Evolutionary conservation across 2,329 filamentous ascomycete genomes (phyloP), one percentile per base, ranked within the genome.

Genomic region (Zasmidium cellare): DNA sequence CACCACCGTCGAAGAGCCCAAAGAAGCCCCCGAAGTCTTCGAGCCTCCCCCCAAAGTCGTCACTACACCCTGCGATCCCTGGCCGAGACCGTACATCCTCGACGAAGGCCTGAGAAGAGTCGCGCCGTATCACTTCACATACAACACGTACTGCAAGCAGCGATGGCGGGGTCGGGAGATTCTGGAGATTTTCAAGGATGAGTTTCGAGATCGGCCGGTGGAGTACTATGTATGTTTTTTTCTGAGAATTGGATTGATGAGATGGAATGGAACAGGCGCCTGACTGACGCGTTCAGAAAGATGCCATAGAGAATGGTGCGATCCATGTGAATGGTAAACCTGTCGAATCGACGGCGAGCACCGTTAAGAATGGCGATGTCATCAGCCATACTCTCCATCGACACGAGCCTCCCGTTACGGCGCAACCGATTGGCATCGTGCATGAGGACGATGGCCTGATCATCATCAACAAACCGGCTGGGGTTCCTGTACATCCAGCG

Each of bases 401-500:
- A 14, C 94, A 99, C 73, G 94, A 99, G 75, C 94, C 94, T 1
- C 94, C 94, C 0, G 91, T 97, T 28, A 92, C 91, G 1, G 87
- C 86, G 16, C 84, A 90, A 45, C 85, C 90, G 0, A 88, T 99
- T 51, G 85, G 84, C 16, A 83, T 97, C 47, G 86, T 99, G 41
- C 89, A 96, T 75, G 94, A 99, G 75, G 91, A 96, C 67, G 85
- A 96, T 47, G 89, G 92, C 65, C 88, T 99, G 80, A 89, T 99
- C 58, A 92, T 97, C 61, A 96, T 99, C 73, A 92, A 97, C 78
- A 99, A 99, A 75, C 94, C 94, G 0, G 89, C 93, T 0, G 94
- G 94, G 6, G 87, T 99, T 44, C 94, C 94, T 0, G 94, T 99
- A 0, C 94, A 99, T 74, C 91, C 94, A 5, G 93, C 94, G 0